phyloP scores from a whole-genome alignment of 257 asterid genomes.

The Penstemon barbatus region DNA sequence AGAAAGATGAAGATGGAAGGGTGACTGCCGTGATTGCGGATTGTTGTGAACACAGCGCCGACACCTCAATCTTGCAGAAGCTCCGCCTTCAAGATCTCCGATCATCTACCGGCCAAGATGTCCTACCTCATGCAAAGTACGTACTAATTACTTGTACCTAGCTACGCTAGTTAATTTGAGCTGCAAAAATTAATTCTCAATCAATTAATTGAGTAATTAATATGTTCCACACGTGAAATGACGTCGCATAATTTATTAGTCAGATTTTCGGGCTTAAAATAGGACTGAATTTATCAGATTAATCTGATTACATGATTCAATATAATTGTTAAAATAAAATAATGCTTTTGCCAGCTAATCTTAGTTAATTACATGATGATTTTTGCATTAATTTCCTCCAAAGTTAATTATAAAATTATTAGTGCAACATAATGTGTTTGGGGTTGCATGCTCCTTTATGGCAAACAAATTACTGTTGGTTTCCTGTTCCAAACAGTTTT shows the following conservation, averaged over 20 bases:
- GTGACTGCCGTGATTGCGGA: slow-evolving; percentile 75
- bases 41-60: slow-evolving; percentile 91
- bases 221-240: too few species aligned
- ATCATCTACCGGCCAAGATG: slow-evolving; percentile 59
- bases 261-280: too few species aligned
- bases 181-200: not conserved
- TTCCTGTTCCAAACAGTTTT: slow-evolving; percentile 13
- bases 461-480: slow-evolving; percentile 30
- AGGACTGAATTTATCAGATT: too few species aligned
- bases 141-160: not conserved
- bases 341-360: too few species aligned
- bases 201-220: not conserved
- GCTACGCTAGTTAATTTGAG: not conserved
- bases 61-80: slow-evolving; percentile 73
- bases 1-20: slow-evolving; percentile 82
- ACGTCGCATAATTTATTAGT: too few species aligned
- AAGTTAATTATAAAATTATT: too few species aligned
- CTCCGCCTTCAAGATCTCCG: slow-evolving; percentile 77
- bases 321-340: too few species aligned
- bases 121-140: slow-evolving; percentile 83
- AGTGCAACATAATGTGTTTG: not conserved
- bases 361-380: too few species aligned
- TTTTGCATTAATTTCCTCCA: too few species aligned
- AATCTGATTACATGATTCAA: too few species aligned
- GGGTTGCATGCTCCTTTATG: slow-evolving; percentile 27